A percentile compares a stretch with the other conserved stretches of the same genome.
These are phyloP conservation scores for Hypoxylon fragiforme DNA, from an alignment of 495 filamentous ascomycete genomes.

Conservation along the genomic window DNA sequence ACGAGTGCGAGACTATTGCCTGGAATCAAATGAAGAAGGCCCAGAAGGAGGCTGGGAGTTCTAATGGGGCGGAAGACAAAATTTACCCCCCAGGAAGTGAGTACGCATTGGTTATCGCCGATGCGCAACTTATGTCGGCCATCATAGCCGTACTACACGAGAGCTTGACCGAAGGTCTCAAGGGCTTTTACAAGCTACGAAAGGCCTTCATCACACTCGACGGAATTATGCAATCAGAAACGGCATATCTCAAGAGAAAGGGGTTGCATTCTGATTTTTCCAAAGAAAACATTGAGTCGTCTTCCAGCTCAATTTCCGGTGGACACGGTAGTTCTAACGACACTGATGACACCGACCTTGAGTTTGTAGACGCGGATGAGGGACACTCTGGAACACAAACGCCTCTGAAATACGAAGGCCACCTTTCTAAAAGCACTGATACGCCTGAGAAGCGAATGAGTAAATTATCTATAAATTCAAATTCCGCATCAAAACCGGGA, in stretches of 20 bases:
- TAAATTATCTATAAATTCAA: slow-evolving; percentile 23
- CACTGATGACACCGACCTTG: slow-evolving; percentile 31
- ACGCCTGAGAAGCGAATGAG: slow-evolving; percentile 21
- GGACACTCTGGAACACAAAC: slow-evolving; percentile 37
- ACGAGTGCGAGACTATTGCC: slow-evolving; percentile 77
- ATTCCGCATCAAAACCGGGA: slow-evolving; percentile 5
- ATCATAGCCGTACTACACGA: slow-evolving; percentile 89
- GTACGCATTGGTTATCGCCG: slow-evolving; percentile 72
- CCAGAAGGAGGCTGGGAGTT: slow-evolving; percentile 54
- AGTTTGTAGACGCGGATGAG: slow-evolving; percentile 39
- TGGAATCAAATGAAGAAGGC: slow-evolving; percentile 77
- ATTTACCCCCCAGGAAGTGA: slow-evolving; percentile 84
- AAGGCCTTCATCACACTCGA: slow-evolving; percentile 88
- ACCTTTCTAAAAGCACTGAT: slow-evolving; percentile 13
- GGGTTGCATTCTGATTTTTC: slow-evolving; percentile 16
- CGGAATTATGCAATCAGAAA: slow-evolving; percentile 60
- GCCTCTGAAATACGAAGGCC: slow-evolving; percentile 27
- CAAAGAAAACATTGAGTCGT: slow-evolving; percentile 2
- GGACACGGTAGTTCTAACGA: slow-evolving; percentile 19
- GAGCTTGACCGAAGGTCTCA: slow-evolving; percentile 87
- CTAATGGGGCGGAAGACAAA: slow-evolving; percentile 31
- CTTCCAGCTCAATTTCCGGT: slow-evolving; percentile 17
- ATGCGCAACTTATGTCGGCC: slow-evolving; percentile 86
- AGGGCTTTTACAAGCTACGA: slow-evolving; percentile 88
- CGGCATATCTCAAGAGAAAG: slow-evolving; percentile 43